Conservation (phyloP, 2,329 filamentous ascomycete species). For the Calonectria pseudoturangicola region DNA sequence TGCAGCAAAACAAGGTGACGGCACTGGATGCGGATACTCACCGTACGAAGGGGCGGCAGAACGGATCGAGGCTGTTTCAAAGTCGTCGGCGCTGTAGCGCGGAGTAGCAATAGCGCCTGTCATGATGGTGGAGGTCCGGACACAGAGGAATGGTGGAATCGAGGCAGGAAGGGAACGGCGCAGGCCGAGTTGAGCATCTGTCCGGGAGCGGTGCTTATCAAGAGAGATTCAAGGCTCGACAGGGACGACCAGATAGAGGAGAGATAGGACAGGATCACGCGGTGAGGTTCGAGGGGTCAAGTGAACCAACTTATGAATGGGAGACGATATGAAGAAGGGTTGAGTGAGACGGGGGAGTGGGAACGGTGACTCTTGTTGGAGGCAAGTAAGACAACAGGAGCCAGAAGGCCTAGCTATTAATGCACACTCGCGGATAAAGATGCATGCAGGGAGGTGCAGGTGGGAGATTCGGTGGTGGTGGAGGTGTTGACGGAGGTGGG, state of each 20-base stretch:
- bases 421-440: constrained; percentile 55
- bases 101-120: constrained; percentile 56
- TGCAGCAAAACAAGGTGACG: constrained; percentile 27
- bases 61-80: constrained; percentile 80
- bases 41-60: constrained; percentile 82
- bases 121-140: constrained; percentile 53
- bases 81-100: constrained; percentile 71
- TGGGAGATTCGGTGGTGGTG: constrained; percentile 33
- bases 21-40: constrained; percentile 60
- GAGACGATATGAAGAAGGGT: constrained; percentile 42
- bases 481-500: constrained; percentile 45
- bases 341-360: constrained; percentile 48
- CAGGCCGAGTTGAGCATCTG: constrained; percentile 52
- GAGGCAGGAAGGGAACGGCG: constrained; percentile 46
- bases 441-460: constrained; percentile 48
- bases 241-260: constrained; percentile 9
- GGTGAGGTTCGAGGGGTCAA: constrained; percentile 41
- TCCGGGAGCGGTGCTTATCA: constrained; percentile 39
- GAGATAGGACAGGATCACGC: constrained; percentile 28
- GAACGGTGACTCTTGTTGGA: constrained; percentile 48
- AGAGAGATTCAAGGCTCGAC: constrained; percentile 41
- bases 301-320: constrained; percentile 43
- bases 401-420: constrained; percentile 51
- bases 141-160: constrained; percentile 42
- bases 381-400: constrained; percentile 53